These are phyloP conservation scores for Fusarium veterinarium DNA, from an alignment of 2,329 filamentous ascomycete genomes.

Conservation along the genomic window DNA sequence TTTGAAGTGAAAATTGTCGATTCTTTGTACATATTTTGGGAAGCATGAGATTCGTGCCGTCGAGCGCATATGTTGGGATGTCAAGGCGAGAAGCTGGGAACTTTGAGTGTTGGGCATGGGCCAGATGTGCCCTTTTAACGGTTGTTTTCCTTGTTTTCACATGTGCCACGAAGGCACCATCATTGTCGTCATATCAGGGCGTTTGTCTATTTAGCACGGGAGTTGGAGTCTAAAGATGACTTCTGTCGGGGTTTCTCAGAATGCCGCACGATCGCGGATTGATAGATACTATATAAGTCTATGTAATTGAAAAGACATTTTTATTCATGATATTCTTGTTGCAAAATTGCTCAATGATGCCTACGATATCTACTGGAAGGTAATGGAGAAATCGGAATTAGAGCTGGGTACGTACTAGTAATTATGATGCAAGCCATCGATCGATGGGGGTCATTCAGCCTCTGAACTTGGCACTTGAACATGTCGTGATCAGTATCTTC, in stretches of 20 bases:
- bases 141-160: conserved; percentile 33
- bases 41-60: conserved; percentile 11
- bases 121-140: conserved; percentile 16
- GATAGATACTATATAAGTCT: conserved; percentile 28
- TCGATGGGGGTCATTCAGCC: not conserved
- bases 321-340: not conserved
- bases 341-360: not conserved
- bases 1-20: conserved; percentile 5
- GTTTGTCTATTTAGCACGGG: conserved; percentile 45
- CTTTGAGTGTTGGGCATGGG: conserved; percentile 16
- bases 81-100: conserved; percentile 24
- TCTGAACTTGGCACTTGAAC: not conserved
- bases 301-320: conserved; percentile 33
- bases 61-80: conserved; percentile 35
- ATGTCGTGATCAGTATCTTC: not conserved
- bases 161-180: conserved; percentile 27
- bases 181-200: conserved; percentile 36
- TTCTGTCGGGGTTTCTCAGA: conserved; percentile 22
- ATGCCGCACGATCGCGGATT: conserved; percentile 28
- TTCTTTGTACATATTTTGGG: conserved; percentile 45
- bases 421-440: not conserved
- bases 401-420: not conserved
- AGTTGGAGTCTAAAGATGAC: conserved; percentile 37
- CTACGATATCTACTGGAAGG: not conserved
- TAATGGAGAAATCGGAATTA: not conserved